These are phyloP conservation scores for Russula lepida DNA, from an alignment of 768 basidiomycete species.

Conservation along the genomic window DNA sequence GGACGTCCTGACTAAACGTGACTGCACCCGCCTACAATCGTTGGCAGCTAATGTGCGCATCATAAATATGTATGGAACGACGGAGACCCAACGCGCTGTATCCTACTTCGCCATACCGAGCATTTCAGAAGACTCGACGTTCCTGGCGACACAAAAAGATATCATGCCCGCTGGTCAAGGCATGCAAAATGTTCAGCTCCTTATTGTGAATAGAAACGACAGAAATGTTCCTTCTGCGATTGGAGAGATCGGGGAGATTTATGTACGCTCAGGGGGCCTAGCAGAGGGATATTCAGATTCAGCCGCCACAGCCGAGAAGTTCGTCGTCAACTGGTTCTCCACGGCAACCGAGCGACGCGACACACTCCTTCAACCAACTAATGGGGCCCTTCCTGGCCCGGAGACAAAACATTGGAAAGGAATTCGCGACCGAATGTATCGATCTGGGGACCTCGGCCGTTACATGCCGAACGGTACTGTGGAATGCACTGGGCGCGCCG, in stretches of 20 bases:
- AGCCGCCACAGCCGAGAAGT: slow-evolving; percentile 81
- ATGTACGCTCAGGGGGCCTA: slow-evolving; percentile 91
- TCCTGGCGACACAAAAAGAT: slow-evolving; percentile 91
- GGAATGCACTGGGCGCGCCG: slow-evolving; percentile 94
- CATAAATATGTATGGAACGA: slow-evolving; percentile 99
- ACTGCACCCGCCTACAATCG: slow-evolving; percentile 88
- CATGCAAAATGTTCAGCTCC: slow-evolving; percentile 95
- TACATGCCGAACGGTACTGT: slow-evolving; percentile 89
- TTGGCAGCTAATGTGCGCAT: slow-evolving; percentile 89
- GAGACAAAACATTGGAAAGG: slow-evolving; percentile 89
- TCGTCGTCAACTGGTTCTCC: slow-evolving; percentile 90
- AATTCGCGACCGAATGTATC: slow-evolving; percentile 94
- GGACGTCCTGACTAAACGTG: slow-evolving; percentile 97
- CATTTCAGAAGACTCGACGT: slow-evolving; percentile 74
- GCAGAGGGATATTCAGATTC: slow-evolving; percentile 91
- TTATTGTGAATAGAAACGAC: slow-evolving; percentile 90
- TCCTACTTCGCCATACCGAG: slow-evolving; percentile 93
- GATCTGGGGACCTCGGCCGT: slow-evolving; percentile 92
- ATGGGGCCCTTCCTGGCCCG: slow-evolving; percentile 46
- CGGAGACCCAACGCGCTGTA: slow-evolving; percentile 97
- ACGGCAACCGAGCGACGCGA: slow-evolving; percentile 48
- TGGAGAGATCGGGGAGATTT: slow-evolving; percentile 97
- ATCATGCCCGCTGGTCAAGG: slow-evolving; percentile 96
- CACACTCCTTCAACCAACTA: slow-evolving; percentile 55
- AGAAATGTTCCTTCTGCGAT: slow-evolving; percentile 80